Evolutionary conservation across 2,329 filamentous ascomycete species (phyloP).

Genomic region (Colletotrichum magnum): DNA sequence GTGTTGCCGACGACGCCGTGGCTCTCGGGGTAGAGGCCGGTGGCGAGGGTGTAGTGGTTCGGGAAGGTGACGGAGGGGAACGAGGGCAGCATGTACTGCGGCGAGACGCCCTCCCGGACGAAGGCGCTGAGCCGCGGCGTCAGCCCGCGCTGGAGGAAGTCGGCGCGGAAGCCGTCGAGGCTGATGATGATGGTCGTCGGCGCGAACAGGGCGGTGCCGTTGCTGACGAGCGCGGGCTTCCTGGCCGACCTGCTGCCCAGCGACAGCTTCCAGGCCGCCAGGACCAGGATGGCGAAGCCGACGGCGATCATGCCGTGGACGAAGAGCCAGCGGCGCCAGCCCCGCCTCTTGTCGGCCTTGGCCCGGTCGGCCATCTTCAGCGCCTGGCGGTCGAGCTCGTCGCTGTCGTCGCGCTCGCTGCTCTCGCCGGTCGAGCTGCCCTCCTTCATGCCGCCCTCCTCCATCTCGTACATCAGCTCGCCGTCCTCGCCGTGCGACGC

Average conservation of each 20-base stretch:
- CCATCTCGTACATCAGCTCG: slow-evolving; percentile 90
- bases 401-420: slow-evolving; percentile 73
- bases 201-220: slow-evolving; percentile 90
- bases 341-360: slow-evolving; percentile 64
- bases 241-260: slow-evolving; percentile 55
- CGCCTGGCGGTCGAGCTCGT: slow-evolving; percentile 68
- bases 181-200: slow-evolving; percentile 96
- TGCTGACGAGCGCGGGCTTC: slow-evolving; percentile 67
- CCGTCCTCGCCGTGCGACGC: slow-evolving; percentile 77
- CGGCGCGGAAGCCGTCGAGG: slow-evolving; percentile 94
- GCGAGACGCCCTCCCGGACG: slow-evolving; percentile 86
- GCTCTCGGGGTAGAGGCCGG: slow-evolving; percentile 90
- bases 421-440: slow-evolving; percentile 75
- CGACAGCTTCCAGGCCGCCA: slow-evolving; percentile 73
- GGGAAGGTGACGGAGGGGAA: slow-evolving; percentile 98
- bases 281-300: slow-evolving; percentile 68
- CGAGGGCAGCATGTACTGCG: slow-evolving; percentile 91
- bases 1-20: slow-evolving; percentile 95
- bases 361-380: slow-evolving; percentile 63
- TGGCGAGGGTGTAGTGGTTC: slow-evolving; percentile 94
- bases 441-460: slow-evolving; percentile 81
- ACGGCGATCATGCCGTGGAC: slow-evolving; percentile 66
- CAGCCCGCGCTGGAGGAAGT: slow-evolving; percentile 87
- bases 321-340: slow-evolving; percentile 68
- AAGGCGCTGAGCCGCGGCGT: slow-evolving; percentile 87